A percentile compares a stretch with the other conserved stretches of the same genome.
Evolutionary conservation across 352 stramenopile genomes (phyloP).

Genomic region (Thalassiosira hispida): DNA sequence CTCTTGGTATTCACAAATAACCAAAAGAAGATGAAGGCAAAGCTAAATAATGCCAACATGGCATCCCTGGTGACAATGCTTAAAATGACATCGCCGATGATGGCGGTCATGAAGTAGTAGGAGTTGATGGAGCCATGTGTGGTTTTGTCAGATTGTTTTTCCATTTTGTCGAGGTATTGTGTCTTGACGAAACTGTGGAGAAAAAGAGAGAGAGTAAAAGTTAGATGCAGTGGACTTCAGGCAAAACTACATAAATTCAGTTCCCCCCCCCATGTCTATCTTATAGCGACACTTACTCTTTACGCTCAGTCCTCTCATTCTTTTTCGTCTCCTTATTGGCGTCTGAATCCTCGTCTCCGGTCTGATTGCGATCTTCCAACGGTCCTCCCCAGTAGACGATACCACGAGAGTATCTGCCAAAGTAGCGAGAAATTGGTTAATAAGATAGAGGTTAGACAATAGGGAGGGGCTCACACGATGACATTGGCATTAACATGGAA

Average conservation of each 20-base stretch:
- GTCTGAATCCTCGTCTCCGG: conserved; percentile 3
- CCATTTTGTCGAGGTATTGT: conserved; percentile 51
- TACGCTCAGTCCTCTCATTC: conserved; percentile 13
- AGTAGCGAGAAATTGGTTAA: not conserved
- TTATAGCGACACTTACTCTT: conserved; percentile 43
- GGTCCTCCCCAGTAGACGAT: conserved; percentile 65
- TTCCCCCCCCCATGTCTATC: too few relatives aligned
- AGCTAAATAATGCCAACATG: conserved; percentile 53
- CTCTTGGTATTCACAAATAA: conserved; percentile 61
- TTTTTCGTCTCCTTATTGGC: conserved; percentile 31
- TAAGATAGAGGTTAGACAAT: not conserved
- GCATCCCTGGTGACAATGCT: conserved; percentile 55
- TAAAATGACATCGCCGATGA: conserved; percentile 66
- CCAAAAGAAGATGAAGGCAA: conserved; percentile 73
- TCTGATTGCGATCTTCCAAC: conserved; percentile 22
- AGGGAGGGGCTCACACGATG: too few relatives aligned
- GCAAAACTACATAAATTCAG: too few relatives aligned
- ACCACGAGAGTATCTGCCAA: conserved; percentile 40
- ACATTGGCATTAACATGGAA: too few relatives aligned
- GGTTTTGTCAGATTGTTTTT: conserved; percentile 35
- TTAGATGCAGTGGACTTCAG: not conserved
- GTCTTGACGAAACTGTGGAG: conserved; percentile 34
- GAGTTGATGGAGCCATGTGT: conserved; percentile 48
- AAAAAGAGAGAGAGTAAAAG: not conserved
- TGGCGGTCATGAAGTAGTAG: conserved; percentile 68